Evolutionary conservation across 441 rosid species (phyloP), one percentile per base, ranked within the genome.

Genomic region (Omphalea diandra): DNA sequence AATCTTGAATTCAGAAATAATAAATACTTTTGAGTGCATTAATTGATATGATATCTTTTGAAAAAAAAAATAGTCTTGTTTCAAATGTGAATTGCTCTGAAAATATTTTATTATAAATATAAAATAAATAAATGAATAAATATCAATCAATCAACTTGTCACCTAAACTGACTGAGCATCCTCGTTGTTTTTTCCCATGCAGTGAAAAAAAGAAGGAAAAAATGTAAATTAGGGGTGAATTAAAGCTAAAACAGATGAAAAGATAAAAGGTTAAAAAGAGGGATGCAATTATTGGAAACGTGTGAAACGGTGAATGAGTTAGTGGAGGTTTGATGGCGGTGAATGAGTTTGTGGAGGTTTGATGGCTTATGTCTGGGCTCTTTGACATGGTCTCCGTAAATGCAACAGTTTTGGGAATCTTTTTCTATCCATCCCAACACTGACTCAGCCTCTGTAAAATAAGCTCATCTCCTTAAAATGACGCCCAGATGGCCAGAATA

Each of bases 371-470:
- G 41, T 69, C 65, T 72, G 72, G 68, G 68, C n/a, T 71, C 59
- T 64, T 54, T 70, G 33, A 55, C 24, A 26, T 15, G 29, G 40
- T 0, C 7, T 31, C 4, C 40, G 2, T 31, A 38, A 61, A n/a
- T n/a, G n/a, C n/a, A n/a, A n/a, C n/a, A n/a, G 27, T 68, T 24
- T 40, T 55, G 26, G 40, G 75, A 71, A 75, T 75, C 80, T 60
- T 81, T 70, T 65, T n/a, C n/a, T n/a, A 77, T 57, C 79, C 73
- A 74, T 75, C 53, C 80, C 77, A n/a, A n/a, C 40, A 69, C 63
- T 3, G 5, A 57, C 59, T 57, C 76, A 73, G 81, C 73, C 75
- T 79, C 77, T 69, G 53, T 12, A 57, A 33, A 68, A 73, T n/a
- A n/a, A 74, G 52, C 46, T 69, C 75, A 55, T 61, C 50, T 69